Conservation (phyloP, 768 basidiomycete genomes). For the Termitomyces heimii region DNA sequence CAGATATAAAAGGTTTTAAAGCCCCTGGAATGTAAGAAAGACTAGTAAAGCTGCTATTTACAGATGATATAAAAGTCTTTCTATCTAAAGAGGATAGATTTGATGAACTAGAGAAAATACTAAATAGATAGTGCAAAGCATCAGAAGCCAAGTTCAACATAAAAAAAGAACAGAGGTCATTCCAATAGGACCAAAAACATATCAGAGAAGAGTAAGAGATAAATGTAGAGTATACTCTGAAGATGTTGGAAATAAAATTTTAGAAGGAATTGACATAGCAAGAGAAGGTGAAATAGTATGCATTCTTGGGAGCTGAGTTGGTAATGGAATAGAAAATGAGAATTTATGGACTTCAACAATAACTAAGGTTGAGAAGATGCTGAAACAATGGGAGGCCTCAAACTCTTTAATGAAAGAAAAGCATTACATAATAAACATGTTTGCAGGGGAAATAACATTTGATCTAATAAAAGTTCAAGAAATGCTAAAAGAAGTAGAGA, state of each 20-base stretch:
- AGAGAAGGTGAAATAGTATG: background rate
- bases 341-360: background rate
- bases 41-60: too few species aligned
- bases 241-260: background rate
- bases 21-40: too few species aligned
- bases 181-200: background rate
- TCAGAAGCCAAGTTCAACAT: too few species aligned
- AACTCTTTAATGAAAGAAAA: background rate
- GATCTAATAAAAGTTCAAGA: background rate
- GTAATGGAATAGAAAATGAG: background rate
- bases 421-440: background rate
- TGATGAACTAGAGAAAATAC: too few species aligned
- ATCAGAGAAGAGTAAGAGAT: background rate
- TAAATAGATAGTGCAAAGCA: too few species aligned
- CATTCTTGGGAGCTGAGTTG: background rate
- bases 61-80: too few species aligned
- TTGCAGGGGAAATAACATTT: background rate
- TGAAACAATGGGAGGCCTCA: too few species aligned
- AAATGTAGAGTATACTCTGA: background rate
- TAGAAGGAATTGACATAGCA: background rate
- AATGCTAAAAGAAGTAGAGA: background rate
- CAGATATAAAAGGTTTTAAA: too few species aligned
- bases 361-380: too few species aligned
- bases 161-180: too few species aligned
- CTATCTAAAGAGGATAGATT: too few species aligned